These are phyloP conservation scores for Fraxinus anomala DNA, from an alignment of 257 asterid genomes.

Conservation along the genomic window DNA sequence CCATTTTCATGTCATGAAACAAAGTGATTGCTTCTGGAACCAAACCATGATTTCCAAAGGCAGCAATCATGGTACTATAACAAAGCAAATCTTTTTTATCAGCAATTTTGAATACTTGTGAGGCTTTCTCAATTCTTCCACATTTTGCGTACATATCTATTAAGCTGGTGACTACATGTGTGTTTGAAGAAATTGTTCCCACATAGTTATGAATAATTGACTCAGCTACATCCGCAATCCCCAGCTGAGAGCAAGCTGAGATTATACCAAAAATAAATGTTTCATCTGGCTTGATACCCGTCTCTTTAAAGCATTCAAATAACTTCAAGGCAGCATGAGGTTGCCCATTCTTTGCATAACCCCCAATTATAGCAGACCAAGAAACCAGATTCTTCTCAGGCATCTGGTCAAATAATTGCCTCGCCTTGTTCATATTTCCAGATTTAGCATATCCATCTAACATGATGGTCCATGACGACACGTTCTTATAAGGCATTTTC, in stretches of 20 bases:
- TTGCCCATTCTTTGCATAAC: conserved; percentile 22
- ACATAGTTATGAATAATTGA: conserved; percentile 1
- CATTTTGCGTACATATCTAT: background rate
- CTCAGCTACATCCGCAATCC: conserved; percentile 26
- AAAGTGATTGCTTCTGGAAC: conserved; percentile 10
- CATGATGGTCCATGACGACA: conserved; percentile 33
- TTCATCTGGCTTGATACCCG: conserved; percentile 12
- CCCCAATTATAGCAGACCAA: conserved; percentile 3
- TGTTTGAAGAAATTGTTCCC: conserved; percentile 15
- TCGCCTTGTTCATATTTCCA: conserved; percentile 10
- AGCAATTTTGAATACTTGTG: conserved; percentile 14
- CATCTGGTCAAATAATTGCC: conserved; percentile 17
- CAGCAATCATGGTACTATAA: conserved; percentile 25
- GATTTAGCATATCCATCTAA: conserved; percentile 22
- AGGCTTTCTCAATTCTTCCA: conserved; percentile 2
- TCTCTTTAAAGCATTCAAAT: conserved; percentile 12
- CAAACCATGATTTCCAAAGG: conserved; percentile 25
- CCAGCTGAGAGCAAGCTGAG: conserved; percentile 32
- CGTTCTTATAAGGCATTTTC: conserved; percentile 22
- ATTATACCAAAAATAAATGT: conserved; percentile 6
- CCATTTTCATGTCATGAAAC: conserved; percentile 17
- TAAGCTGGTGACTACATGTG: conserved; percentile 26
- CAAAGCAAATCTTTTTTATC: conserved; percentile 18
- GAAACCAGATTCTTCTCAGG: conserved; percentile 21
- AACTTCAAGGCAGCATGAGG: conserved; percentile 15